Percentiles rank a stretch among this genome's conserved stretches.
Conservation (phyloP, 2,329 filamentous ascomycete genomes). For the Colletotrichum scovillei region DNA sequence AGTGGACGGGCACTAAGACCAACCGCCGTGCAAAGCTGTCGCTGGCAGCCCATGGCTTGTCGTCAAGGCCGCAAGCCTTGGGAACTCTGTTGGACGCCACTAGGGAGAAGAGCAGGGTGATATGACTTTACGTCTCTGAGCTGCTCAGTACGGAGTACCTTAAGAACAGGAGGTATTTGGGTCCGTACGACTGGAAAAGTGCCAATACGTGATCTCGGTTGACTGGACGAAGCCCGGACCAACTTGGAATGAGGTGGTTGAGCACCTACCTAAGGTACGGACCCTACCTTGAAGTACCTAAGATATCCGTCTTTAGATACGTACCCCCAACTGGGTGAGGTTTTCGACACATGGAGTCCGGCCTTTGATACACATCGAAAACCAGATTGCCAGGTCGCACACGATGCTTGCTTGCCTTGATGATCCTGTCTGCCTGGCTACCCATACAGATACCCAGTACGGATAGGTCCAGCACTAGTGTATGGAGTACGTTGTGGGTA, state of each 20-base stretch:
- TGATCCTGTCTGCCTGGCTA: background rate
- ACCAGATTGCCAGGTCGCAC: background rate
- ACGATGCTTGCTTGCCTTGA: background rate
- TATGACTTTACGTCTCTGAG: background rate
- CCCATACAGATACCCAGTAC: no score
- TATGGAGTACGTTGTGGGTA: background rate
- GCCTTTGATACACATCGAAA: background rate
- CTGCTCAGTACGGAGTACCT: background rate
- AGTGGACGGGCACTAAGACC: constrained; percentile 22
- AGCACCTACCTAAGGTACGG: no score
- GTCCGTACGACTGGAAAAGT: background rate
- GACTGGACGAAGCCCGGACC: background rate
- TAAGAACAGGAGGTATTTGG: no score
- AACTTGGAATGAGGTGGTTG: background rate
- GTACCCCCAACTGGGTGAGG: background rate
- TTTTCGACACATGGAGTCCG: background rate
- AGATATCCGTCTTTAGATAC: background rate
- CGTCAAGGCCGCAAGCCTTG: background rate
- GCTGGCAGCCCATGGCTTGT: background rate
- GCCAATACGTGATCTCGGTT: background rate
- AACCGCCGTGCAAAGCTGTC: background rate
- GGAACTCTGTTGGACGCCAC: background rate
- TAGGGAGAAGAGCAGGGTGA: background rate
- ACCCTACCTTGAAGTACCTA: no score
- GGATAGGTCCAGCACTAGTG: background rate